Conservation (phyloP, 1,139 yeast genomes). For the Starmera stellimalicola region DNA sequence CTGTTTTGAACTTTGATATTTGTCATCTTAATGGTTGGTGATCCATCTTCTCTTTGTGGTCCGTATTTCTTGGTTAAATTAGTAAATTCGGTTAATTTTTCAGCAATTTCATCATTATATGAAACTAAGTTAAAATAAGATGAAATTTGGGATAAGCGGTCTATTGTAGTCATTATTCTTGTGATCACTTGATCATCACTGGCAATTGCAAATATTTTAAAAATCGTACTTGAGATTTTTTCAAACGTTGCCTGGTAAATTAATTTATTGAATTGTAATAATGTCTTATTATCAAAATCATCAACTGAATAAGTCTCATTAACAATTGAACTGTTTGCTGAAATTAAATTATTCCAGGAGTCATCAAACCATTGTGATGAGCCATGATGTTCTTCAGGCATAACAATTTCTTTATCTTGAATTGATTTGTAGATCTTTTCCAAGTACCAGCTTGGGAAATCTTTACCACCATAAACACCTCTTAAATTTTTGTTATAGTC, state of each 20-base stretch:
- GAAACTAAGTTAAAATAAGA: slow-evolving; percentile 47
- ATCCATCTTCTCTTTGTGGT: background rate
- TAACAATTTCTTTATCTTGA: slow-evolving; percentile 78
- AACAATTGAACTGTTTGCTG: slow-evolving; percentile 32
- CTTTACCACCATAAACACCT: slow-evolving; percentile 64
- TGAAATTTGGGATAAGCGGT: slow-evolving; percentile 74
- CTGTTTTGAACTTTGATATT: slow-evolving; percentile 18
- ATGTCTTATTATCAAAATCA: slow-evolving; percentile 21
- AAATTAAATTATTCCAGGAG: slow-evolving; percentile 79
- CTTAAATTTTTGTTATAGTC: slow-evolving; percentile 73
- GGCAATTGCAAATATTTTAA: slow-evolving; percentile 77
- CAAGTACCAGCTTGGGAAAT: slow-evolving; percentile 82
- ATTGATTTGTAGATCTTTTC: slow-evolving; percentile 75
- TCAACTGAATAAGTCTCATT: slow-evolving; percentile 18
- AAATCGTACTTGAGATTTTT: slow-evolving; percentile 55
- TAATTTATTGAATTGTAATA: slow-evolving; percentile 47
- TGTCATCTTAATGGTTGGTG: slow-evolving; percentile 11
- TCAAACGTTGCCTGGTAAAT: slow-evolving; percentile 43
- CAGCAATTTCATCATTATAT: slow-evolving; percentile 57
- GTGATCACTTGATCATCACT: slow-evolving; percentile 85
- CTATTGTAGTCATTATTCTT: slow-evolving; percentile 78
- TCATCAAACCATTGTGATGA: slow-evolving; percentile 87
- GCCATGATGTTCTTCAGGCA: slow-evolving; percentile 95
- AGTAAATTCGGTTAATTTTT: slow-evolving; percentile 55
- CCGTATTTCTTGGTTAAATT: slow-evolving; percentile 30